Base-by-base conservation (phyloP, 306 rosid genomes). In the Cicer bijugum region DNA sequence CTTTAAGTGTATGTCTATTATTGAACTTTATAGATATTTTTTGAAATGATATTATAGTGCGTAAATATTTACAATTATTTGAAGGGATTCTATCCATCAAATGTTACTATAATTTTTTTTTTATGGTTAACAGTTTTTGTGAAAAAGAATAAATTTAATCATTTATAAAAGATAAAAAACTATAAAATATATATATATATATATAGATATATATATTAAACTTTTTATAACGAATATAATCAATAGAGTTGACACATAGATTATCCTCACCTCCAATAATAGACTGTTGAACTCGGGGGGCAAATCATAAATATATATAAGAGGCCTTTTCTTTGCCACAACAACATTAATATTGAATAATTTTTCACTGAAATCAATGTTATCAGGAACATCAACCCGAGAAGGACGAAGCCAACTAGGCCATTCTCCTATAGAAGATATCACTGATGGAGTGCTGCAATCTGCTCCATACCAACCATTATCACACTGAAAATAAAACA, bases 401-500 rank as follows among this genome's bases (percentile, higher is more conserved):
- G 99, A 95, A 45, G 99, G 99, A 73, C 83, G 93, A 74, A 91
- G 96, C 99, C 96, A 91, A 61, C 69, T 78, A 51, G 99, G 99
- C 99, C 99, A 94, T 53, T 89, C 97, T 71, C 72, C 76, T 76
- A 89, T 71, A 28, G 97, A 88, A 12, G 89, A 86, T 50, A 58
- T 51, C 43, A 83, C 88, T 20, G 99, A 91, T 44, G 99, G 99
- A 74, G 78, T 82, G 81, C 96, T 94, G 85, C 99, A 94, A 86
- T 94, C 99, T 74, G 83, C 84, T 87, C 99, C 99, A 71, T 89
- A 91, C 99, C 99, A 91, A 55, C 97, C 96, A 83, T 78, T 88
- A 56, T 81, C 59, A 84, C 99, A 94, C 99, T 94, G 97, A 69
- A 86, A 81, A 60, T 59, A 75, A 40, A 74, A 53, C 17, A 37